Conservation (phyloP, 768 basidiomycete species). For the Xanthoconium stramineum region DNA sequence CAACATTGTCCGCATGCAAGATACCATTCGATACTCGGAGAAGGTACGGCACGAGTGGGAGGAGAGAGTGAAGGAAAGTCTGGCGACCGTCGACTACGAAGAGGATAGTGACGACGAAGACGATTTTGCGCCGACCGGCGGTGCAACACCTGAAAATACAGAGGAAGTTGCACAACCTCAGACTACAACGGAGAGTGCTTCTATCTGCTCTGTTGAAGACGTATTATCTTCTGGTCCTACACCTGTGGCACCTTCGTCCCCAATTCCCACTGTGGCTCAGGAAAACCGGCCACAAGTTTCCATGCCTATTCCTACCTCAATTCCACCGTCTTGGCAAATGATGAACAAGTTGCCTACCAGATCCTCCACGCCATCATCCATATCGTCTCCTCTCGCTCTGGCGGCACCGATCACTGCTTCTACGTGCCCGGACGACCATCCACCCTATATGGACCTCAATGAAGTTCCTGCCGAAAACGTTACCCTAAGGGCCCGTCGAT, state of each 20-base stretch:
- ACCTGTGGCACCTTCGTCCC: slow-evolving; percentile 58
- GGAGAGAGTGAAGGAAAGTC: slow-evolving; percentile 70
- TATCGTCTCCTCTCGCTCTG: slow-evolving; percentile 82
- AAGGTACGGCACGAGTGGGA: slow-evolving; percentile 98
- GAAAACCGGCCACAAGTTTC: slow-evolving; percentile 28
- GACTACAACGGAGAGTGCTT: slow-evolving; percentile 13
- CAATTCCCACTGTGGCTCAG: slow-evolving; percentile 21
- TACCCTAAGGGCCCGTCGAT: slow-evolving; percentile 62
- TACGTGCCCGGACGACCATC: slow-evolving; percentile 52
- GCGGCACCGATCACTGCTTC: slow-evolving; percentile 82
- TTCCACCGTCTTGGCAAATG: slow-evolving; percentile 42
- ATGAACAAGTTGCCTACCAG: slow-evolving; percentile 58
- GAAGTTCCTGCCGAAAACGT: slow-evolving; percentile 39
- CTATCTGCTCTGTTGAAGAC: slow-evolving; percentile 24
- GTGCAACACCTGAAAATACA: slow-evolving; percentile 20
- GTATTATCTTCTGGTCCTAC: slow-evolving; percentile 57
- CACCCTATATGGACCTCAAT: slow-evolving; percentile 67
- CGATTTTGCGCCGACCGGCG: slow-evolving; percentile 34
- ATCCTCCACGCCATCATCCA: slow-evolving; percentile 85
- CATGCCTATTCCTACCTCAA: slow-evolving; percentile 41
- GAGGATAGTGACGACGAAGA: slow-evolving; percentile 48
- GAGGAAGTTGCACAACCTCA: slow-evolving; percentile 17
- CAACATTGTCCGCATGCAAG: slow-evolving; percentile 93
- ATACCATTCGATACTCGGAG: slow-evolving; percentile 94
- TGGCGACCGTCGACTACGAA: slow-evolving; percentile 56